Base-by-base conservation (phyloP, 2,329 filamentous ascomycete species). In the Clarireedia monteithiana region DNA sequence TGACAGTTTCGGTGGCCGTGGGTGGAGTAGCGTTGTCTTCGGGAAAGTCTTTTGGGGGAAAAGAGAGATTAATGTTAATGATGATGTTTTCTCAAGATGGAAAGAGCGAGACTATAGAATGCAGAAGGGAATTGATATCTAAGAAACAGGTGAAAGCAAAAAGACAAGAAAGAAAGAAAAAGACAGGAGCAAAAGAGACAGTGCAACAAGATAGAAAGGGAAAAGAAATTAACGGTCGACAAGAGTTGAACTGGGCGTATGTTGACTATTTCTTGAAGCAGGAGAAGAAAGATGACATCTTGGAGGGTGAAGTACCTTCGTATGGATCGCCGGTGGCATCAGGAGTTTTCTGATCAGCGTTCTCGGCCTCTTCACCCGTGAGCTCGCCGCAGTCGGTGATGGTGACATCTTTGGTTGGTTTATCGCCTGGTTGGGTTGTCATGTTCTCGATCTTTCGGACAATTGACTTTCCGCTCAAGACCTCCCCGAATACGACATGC, bases 401-500 rank as follows among this genome's bases (percentile, higher is more conserved):
- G 53, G 83, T 78, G 57, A 85, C 87, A 55, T 91, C 87, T 61
- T 83, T 78, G 50, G 69, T 70, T 27, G 91, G 91, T 74, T 91
- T 92, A 77, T 97, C 94, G 66, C 80, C 81, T 27, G 79, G 74
- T 63, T 85, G 79, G 2, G 88, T 94, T 53, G 79, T 77, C 60
- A 89, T 76, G 72, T 94, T 94, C 75, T 99, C 94, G 67, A 97
- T 85, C 71, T 91, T 85, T 62, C 94, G 87, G 36, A 97, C 82
- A 39, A 96, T 77, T 60, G 89, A 91, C 79, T 96, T 97, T 68
- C 94, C 94, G 59, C 85, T 88, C 68, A 96, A 81, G 55, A 97
- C 92, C 70, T 96, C 87, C 61, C 94, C 94, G 66, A 96, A 99
- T 24, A 99, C 91, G 46, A 96, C 92, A 74, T 97, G 91, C 79